phyloP scores from a whole-genome alignment of 2,329 filamentous ascomycete species.

The Xylaria sp. region DNA sequence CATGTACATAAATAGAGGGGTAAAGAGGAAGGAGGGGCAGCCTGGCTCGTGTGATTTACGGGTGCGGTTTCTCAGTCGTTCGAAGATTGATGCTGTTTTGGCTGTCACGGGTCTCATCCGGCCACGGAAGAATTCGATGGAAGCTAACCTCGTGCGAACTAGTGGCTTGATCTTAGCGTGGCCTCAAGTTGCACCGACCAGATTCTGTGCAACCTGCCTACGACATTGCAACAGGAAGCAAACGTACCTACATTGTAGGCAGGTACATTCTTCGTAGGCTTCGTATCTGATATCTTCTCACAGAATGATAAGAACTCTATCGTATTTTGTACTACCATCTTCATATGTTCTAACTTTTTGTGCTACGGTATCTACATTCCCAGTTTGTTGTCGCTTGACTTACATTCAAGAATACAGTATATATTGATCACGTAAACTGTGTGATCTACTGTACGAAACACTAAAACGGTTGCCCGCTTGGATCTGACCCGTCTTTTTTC shows the following conservation, averaged over 20 bases:
- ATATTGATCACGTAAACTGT: too few relatives aligned
- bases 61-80: background rate
- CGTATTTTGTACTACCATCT: background rate
- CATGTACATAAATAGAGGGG: slow-evolving; percentile 18
- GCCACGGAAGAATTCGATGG: background rate
- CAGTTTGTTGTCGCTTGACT: too few relatives aligned
- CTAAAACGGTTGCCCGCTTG: too few relatives aligned
- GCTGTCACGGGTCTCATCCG: background rate
- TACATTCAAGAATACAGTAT: too few relatives aligned
- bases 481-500: too few relatives aligned
- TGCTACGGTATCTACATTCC: background rate
- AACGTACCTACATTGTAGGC: background rate
- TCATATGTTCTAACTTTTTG: background rate
- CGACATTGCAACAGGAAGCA: too few relatives aligned
- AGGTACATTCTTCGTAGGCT: background rate
- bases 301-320: background rate
- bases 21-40: slow-evolving; percentile 19
- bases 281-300: too few relatives aligned
- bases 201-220: too few relatives aligned
- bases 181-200: too few relatives aligned
- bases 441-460: too few relatives aligned
- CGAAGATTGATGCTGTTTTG: background rate
- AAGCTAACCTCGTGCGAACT: background rate
- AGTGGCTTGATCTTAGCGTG: background rate
- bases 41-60: background rate